phyloP scores from a whole-genome alignment of 129 eudicot species.

The Flaveria brownii region DNA sequence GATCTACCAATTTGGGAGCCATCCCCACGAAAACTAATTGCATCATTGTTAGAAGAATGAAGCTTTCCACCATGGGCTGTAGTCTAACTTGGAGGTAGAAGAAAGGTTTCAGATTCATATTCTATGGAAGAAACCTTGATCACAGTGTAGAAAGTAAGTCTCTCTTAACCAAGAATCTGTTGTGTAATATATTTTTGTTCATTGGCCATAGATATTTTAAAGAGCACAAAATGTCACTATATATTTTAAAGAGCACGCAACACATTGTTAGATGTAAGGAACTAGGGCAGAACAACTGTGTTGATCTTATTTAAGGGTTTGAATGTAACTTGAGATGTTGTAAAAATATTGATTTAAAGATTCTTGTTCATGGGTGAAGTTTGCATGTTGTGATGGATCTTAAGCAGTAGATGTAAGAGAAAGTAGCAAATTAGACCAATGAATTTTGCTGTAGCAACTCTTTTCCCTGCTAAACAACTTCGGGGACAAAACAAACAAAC shows the following conservation, averaged over 20 bases:
- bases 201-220: slow-evolving; percentile 33
- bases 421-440: neutral
- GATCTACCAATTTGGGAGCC: slow-evolving; percentile 72
- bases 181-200: slow-evolving; percentile 32
- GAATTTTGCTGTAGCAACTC: neutral
- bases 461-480: neutral
- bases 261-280: slow-evolving; percentile 34
- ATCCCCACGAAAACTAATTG: slow-evolving; percentile 52
- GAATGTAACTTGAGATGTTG: slow-evolving; percentile 34
- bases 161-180: slow-evolving; percentile 27
- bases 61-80: neutral
- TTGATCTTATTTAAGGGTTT: slow-evolving; percentile 30
- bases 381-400: slow-evolving; percentile 1
- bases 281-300: slow-evolving; percentile 25
- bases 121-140: too few relatives aligned
- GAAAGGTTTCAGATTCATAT: neutral
- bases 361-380: slow-evolving; percentile 16
- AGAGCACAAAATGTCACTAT: slow-evolving; percentile 6
- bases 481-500: neutral
- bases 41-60: slow-evolving; percentile 53
- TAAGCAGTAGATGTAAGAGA: neutral
- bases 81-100: too few relatives aligned
- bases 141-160: slow-evolving; percentile 17
- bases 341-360: slow-evolving; percentile 18
- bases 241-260: slow-evolving; percentile 20